phyloP scores from a whole-genome alignment of 1,139 yeast genomes.

The Kodamaea plutei region DNA sequence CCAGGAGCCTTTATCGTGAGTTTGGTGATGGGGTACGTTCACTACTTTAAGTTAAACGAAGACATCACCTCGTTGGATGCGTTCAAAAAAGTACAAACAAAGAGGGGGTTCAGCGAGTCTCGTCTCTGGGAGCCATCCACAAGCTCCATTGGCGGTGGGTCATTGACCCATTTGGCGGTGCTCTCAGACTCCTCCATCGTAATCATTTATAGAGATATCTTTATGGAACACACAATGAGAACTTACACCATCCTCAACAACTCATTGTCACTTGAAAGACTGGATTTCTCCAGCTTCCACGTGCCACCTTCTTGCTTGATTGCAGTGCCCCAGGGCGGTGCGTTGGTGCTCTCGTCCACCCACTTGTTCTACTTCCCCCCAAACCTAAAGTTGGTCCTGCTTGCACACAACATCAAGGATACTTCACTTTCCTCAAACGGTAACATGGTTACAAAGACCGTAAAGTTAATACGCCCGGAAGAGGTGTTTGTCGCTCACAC shows the following conservation, averaged over 20 bases:
- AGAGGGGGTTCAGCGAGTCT: slow-evolving; percentile 2
- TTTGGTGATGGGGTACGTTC: slow-evolving; percentile 29
- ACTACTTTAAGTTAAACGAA: slow-evolving; percentile 17
- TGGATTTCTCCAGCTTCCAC: slow-evolving; percentile 18
- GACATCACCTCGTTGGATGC: slow-evolving; percentile 1
- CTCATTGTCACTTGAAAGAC: not conserved
- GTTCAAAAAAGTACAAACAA: slow-evolving; percentile 4
- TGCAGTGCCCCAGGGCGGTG: slow-evolving; percentile 26
- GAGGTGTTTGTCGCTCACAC: slow-evolving; percentile 11
- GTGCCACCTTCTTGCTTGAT: slow-evolving; percentile 30
- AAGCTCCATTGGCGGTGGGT: slow-evolving; percentile 26
- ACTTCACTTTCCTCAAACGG: slow-evolving; percentile 12
- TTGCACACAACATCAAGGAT: not conserved
- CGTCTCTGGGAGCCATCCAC: slow-evolving; percentile 13
- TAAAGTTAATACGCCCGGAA: slow-evolving; percentile 7
- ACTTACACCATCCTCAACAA: not conserved
- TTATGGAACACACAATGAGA: slow-evolving; percentile 19
- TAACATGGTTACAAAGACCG: slow-evolving; percentile 11
- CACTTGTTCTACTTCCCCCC: slow-evolving; percentile 32
- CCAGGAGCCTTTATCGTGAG: slow-evolving; percentile 23
- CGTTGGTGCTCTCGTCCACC: slow-evolving; percentile 26
- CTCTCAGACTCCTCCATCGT: slow-evolving; percentile 18
- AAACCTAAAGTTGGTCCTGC: slow-evolving; percentile 2
- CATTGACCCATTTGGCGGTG: slow-evolving; percentile 22
- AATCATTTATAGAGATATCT: slow-evolving; percentile 32